These are phyloP conservation scores for Psilocybe cubensis DNA, from an alignment of 768 basidiomycete species.

Conservation along the genomic window DNA sequence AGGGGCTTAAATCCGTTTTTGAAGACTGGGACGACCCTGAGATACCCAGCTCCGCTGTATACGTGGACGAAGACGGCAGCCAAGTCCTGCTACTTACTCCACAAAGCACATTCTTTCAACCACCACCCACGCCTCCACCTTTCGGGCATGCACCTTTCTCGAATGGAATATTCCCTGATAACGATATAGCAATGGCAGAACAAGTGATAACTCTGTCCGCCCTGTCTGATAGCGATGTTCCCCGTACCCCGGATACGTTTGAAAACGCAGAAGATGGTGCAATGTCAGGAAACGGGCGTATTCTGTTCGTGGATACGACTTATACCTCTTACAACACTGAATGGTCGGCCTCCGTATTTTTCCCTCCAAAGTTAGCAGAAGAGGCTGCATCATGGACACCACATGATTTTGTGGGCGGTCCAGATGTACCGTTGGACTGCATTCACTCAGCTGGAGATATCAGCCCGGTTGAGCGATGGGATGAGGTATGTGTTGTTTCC, in stretches of 20 bases:
- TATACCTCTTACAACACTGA: neutral
- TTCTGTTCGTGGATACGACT: constrained; percentile 19
- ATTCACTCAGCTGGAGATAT: constrained; percentile 20
- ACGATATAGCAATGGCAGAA: constrained; percentile 1
- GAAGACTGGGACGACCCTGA: constrained; percentile 26
- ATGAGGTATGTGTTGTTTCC: constrained; percentile 20
- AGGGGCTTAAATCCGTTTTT: constrained; percentile 19
- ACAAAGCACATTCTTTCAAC: constrained; percentile 18
- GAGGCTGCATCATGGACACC: constrained; percentile 19
- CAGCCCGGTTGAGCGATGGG: constrained; percentile 20
- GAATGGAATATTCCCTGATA: constrained; percentile 3
- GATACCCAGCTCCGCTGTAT: constrained; percentile 6
- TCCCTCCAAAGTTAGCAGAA: constrained; percentile 12
- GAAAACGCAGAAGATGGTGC: neutral
- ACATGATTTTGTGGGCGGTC: constrained; percentile 12
- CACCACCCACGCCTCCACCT: constrained; percentile 11
- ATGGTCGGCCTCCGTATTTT: constrained; percentile 18
- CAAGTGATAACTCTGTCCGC: too few relatives aligned
- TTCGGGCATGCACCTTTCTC: constrained; percentile 18
- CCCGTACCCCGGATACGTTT: constrained; percentile 3
- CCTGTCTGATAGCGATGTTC: neutral
- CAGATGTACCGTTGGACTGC: constrained; percentile 23
- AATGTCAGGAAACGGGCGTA: constrained; percentile 3
- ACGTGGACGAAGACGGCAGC: constrained; percentile 22
- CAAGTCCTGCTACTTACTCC: constrained; percentile 22